Evolutionary conservation across 2,329 filamentous ascomycete genomes (phyloP).

Genomic region (Cercospora sesami): DNA sequence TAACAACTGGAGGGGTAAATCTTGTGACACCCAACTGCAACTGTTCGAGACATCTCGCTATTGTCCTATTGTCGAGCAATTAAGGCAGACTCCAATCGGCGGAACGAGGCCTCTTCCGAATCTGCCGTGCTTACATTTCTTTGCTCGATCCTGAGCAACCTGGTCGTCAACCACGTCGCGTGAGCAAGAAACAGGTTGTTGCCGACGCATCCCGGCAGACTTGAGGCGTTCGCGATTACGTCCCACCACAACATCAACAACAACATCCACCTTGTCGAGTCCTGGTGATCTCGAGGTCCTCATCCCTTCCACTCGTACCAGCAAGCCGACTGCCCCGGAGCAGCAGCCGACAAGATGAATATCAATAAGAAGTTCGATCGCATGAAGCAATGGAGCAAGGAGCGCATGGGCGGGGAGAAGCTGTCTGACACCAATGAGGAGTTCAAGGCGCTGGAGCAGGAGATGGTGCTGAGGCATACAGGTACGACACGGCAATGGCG

Average conservation of each 20-base stretch:
- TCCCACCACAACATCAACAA: neutral
- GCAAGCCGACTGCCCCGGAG: neutral
- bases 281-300: neutral
- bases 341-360: slow-evolving; percentile 44
- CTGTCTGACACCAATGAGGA: slow-evolving; percentile 86
- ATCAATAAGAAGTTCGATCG: slow-evolving; percentile 88
- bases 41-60: neutral
- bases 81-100: neutral
- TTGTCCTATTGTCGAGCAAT: neutral
- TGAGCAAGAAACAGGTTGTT: slow-evolving; percentile 14
- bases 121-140: slow-evolving; percentile 10
- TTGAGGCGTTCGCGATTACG: slow-evolving; percentile 1
- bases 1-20: neutral
- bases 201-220: slow-evolving; percentile 3
- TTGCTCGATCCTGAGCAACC: neutral
- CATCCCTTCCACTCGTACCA: neutral
- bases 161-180: slow-evolving; percentile 12
- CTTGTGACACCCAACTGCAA: neutral
- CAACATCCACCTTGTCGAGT: neutral
- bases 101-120: neutral
- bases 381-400: slow-evolving; percentile 96
- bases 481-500: slow-evolving; percentile 54
- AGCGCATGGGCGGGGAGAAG: slow-evolving; percentile 90
- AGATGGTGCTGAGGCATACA: slow-evolving; percentile 86
- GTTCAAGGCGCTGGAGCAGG: slow-evolving; percentile 83